Evolutionary conservation across 176 grass and related monocot species (phyloP), one percentile per base, ranked within the genome.

Genomic region (Echinochloa phyllopogon): DNA sequence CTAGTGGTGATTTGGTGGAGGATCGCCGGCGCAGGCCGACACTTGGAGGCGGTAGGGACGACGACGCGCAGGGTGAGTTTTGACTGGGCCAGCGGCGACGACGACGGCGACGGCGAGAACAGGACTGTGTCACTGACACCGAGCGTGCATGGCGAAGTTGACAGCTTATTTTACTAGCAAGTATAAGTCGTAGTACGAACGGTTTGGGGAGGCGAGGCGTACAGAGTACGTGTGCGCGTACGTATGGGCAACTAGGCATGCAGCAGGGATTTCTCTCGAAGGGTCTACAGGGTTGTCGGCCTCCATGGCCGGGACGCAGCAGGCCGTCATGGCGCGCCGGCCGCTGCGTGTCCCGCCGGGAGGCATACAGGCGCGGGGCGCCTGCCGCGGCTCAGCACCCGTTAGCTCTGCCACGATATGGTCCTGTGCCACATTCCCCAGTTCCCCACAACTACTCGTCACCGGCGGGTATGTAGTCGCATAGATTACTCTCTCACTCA

Each of bases 1-100:
- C 61, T 5, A 37, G 36, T 17, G 42, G 41, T 39, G 66, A 5
- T 69, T 43, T 14, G 11, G 5, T 25, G 5, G 40, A 41, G 17
- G 55, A 48, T 20, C 49, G 62, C 23, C 61, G 41, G 77, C 70
- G 14, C 16, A 55, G 75, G 65, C 3, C 58, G 88, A 90, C 88
- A 86, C 74, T 74, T 86, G 88, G 88, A 90, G 57, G 79, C 82
- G 64, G 71, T 18, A 49, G 60, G 43, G 5, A 43, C 69, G 80
- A 78, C 36, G 87, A 59, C 37, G 11, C 39, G 83, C 64, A 25
- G 72, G 21, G 13, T 45, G 25, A 18, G 71, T 42, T 47, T 86
- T 86, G 64, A 72, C 83, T 10, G 5, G 78, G 83, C 56, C 83
- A 65, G 36, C 66, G n/a, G 10, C 58, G 1, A 24, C 3, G 23